Conservation (phyloP, 2,329 filamentous ascomycete species). For the Neopestalotiopsis rosae region DNA sequence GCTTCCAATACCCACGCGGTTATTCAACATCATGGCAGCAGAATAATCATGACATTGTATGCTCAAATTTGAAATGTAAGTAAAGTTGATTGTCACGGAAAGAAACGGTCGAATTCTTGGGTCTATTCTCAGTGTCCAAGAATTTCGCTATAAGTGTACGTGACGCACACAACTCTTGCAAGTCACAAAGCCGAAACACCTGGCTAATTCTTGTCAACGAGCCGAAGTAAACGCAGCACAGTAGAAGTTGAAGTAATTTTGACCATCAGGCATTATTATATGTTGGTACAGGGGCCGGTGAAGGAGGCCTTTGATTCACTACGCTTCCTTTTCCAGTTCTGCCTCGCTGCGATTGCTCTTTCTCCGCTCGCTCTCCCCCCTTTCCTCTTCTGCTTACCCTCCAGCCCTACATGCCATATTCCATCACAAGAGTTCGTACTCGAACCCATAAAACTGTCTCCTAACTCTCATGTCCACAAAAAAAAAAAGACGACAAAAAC, state of each 20-base stretch:
- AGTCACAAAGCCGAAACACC: too few relatives aligned
- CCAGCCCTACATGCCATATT: constrained; percentile 12
- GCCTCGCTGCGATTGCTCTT: not conserved
- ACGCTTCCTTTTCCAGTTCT: constrained; percentile 10
- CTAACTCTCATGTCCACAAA: constrained; percentile 12
- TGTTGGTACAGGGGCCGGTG: constrained; percentile 16
- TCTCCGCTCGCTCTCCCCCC: not conserved
- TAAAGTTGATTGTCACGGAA: too few relatives aligned
- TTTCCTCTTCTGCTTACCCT: constrained; percentile 16
- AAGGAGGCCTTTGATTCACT: constrained; percentile 10
- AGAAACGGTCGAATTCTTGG: too few relatives aligned
- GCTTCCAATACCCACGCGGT: too few relatives aligned
- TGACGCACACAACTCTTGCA: too few relatives aligned
- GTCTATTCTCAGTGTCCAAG: too few relatives aligned
- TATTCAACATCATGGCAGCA: too few relatives aligned
- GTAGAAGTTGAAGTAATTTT: not conserved
- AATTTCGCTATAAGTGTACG: too few relatives aligned
- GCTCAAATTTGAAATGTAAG: too few relatives aligned
- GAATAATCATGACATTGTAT: too few relatives aligned
- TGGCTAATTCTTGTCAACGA: too few relatives aligned
- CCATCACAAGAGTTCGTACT: constrained; percentile 6
- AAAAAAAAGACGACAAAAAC: not conserved
- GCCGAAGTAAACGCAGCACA: not conserved
- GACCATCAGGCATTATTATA: not conserved
- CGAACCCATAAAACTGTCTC: not conserved